Percentiles rank a stretch among this genome's conserved stretches.
phyloP scores from a whole-genome alignment of 306 rosid species.

The Vigna unguiculata region DNA sequence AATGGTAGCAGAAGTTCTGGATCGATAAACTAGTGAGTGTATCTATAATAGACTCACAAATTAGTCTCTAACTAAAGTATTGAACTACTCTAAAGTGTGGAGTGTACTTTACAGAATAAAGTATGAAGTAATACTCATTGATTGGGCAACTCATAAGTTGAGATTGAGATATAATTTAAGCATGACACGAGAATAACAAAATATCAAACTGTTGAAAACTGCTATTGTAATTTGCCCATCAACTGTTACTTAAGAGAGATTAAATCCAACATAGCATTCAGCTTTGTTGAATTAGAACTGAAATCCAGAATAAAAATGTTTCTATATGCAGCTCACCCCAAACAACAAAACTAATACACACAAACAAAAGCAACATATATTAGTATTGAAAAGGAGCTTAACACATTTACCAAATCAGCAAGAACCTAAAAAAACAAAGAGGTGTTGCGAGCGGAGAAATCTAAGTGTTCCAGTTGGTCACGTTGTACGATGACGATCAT shows the following conservation, averaged over 20 bases:
- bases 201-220: neutral
- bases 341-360: slow-evolving; percentile 13
- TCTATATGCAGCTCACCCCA: neutral
- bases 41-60: slow-evolving; percentile 17
- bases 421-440: slow-evolving; percentile 12
- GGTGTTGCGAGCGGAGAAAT: slow-evolving; percentile 7
- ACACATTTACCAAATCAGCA: slow-evolving; percentile 5
- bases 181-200: neutral
- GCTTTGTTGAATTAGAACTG: neutral
- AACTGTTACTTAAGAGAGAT: neutral
- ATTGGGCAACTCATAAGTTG: neutral
- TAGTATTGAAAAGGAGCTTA: slow-evolving; percentile 8
- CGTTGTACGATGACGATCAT: slow-evolving; percentile 12
- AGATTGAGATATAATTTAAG: neutral
- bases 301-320: slow-evolving; percentile 16
- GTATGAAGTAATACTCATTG: neutral
- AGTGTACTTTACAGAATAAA: neutral
- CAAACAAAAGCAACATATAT: slow-evolving; percentile 16
- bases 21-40: neutral
- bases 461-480: slow-evolving; percentile 9
- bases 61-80: neutral
- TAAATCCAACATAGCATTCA: slow-evolving; percentile 12
- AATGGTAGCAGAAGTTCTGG: slow-evolving; percentile 7
- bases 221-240: neutral
- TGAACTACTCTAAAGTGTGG: neutral